These are phyloP conservation scores for Lepidium aucheri DNA, from an alignment of 345 rosid species.

Conservation along the genomic window DNA sequence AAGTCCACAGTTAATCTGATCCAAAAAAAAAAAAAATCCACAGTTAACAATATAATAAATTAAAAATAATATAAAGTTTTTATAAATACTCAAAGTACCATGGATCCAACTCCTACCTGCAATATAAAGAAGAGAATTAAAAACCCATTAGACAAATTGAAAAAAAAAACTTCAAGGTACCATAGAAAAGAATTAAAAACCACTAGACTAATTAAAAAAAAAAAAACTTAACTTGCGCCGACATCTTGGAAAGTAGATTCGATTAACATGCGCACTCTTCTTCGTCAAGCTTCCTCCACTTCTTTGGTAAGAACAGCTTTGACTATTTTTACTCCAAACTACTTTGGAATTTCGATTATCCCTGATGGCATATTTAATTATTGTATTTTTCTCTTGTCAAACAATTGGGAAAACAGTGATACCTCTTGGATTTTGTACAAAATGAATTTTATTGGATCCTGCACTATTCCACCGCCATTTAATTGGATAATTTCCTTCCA, in stretches of 20 bases:
- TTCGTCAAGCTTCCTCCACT: conserved; percentile 47
- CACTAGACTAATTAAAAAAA: too few species aligned
- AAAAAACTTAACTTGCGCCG: conserved; percentile 62
- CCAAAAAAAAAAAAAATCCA: conserved; percentile 3
- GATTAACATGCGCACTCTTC: conserved; percentile 67
- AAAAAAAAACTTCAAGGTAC: too few species aligned
- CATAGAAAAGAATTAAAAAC: too few species aligned
- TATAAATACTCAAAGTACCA: too few species aligned
- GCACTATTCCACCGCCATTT: neutral
- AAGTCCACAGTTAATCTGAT: neutral
- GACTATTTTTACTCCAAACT: conserved; percentile 2
- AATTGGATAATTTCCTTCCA: neutral
- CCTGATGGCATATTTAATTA: neutral
- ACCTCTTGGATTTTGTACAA: neutral
- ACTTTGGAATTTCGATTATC: neutral
- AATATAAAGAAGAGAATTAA: too few species aligned
- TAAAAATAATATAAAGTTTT: too few species aligned
- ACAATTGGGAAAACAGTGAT: neutral
- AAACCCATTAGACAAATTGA: too few species aligned
- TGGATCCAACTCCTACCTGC: too few species aligned
- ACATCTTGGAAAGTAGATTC: conserved; percentile 38
- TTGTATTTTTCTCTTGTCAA: neutral
- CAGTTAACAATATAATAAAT: neutral
- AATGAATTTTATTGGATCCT: neutral
- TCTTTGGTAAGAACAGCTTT: conserved; percentile 25